Base-by-base conservation (phyloP, 352 stramenopile genomes). In the Pythium phragmiticola region DNA sequence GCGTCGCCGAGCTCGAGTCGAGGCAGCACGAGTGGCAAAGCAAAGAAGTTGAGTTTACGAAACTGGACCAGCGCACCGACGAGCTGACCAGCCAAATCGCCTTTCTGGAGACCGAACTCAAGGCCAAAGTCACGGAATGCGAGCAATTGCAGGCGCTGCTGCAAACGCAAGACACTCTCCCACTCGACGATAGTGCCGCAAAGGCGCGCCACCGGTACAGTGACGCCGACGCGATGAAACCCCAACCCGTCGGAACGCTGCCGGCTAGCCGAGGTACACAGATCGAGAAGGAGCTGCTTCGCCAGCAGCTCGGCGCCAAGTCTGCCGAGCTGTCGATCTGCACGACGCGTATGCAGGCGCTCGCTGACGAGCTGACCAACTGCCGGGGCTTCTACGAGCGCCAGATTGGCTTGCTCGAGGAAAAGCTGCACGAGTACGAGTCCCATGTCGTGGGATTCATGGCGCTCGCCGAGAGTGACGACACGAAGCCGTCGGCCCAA, bases 371-470 rank as follows among this genome's bases (percentile, higher is more conserved):
- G 37, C 55, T 90, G 14, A 57, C 69, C 39, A 80, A 80, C 57
- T 80, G 69, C 45, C 79, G 76, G 23, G 78, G 61, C 26, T 81
- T 88, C 28, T 89, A 88, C 51, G 78, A 89, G 45, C 66, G 52
- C 12, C 69, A 90, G 41, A 69, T 89, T 26, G 59, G 66, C 30
- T 12, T 65, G 16, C 49, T 89, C 3, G 63, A 88, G 59, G 69
- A 82, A 23, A 78, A 77, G 41, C 33, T 89, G 11, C 73, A 66
- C 33, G 77, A 86, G 46, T 87, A 79, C 49, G 76, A 87, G 59
- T 63, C 69, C 4, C 67, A 84, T 34, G 57, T 90, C 0, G 70
- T 70, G 6, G 70, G 70, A 3, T 77, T 82, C 39, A 72, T 78
- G 66, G 75, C 81, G 28, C 64, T 69, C n/a, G 74, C 66, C 19